Evolutionary conservation across 768 basidiomycete genomes (phyloP).

Genomic region (Dentipellis sp.): DNA sequence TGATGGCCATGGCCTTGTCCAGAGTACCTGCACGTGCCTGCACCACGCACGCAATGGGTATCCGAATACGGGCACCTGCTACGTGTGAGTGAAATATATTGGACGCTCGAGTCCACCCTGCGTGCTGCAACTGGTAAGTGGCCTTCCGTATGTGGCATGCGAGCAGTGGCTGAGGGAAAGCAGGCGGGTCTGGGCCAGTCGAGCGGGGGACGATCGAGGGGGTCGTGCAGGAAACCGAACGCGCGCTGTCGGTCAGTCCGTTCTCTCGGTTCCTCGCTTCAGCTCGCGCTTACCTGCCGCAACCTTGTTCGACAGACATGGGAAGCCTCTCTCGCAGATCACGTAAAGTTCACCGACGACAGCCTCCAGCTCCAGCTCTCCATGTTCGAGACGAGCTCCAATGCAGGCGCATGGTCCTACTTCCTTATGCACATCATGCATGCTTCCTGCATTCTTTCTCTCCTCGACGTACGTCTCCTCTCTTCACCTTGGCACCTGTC

Average conservation of each 20-base stretch:
- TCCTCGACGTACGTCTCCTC: constrained; percentile 45
- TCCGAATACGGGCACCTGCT: constrained; percentile 75
- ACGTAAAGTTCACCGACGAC: constrained; percentile 62
- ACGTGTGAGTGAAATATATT: constrained; percentile 56
- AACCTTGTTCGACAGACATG: constrained; percentile 39
- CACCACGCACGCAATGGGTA: constrained; percentile 48
- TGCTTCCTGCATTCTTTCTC: constrained; percentile 54
- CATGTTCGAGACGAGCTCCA: constrained; percentile 75
- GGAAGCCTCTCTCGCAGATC: constrained; percentile 57
- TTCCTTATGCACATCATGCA: constrained; percentile 67
- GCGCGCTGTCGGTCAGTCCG: constrained; percentile 9
- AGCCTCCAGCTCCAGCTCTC: constrained; percentile 59
- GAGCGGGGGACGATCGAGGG: constrained; percentile 1
- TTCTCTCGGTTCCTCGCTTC: neutral
- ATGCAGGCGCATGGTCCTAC: constrained; percentile 76
- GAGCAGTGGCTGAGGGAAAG: too few relatives aligned
- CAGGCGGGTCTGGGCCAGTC: neutral
- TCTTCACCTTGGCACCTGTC: neutral
- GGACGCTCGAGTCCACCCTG: constrained; percentile 47
- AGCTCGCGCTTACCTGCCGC: neutral
- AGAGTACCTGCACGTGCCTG: constrained; percentile 65
- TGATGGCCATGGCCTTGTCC: constrained; percentile 1
- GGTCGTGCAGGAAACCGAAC: constrained; percentile 8
- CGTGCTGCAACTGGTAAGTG: constrained; percentile 34
- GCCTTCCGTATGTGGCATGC: neutral